A percentile compares a stretch with the other conserved stretches of the same genome.
Evolutionary conservation across 768 basidiomycete genomes (phyloP).

Genomic region (Trichaptum fuscoviolaceum): DNA sequence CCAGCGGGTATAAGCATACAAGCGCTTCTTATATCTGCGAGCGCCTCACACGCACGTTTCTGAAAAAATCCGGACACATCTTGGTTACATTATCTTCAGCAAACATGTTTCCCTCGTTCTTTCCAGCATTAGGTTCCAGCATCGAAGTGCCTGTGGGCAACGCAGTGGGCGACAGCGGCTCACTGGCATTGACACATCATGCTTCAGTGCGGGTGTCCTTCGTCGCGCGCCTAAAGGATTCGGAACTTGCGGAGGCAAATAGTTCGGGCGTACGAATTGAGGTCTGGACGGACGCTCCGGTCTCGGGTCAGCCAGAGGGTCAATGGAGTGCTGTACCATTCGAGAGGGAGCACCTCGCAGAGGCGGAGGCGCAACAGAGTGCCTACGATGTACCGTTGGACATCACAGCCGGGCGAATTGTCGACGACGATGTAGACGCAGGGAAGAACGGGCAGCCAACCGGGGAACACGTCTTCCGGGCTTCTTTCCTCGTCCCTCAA

Average conservation of each 20-base stretch:
- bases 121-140: slow-evolving; percentile 15
- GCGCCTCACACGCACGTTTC: no score
- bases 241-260: slow-evolving; percentile 11
- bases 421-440: not conserved
- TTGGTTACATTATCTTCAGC: no score
- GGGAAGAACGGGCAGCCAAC: slow-evolving; percentile 9
- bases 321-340: slow-evolving; percentile 17
- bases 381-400: slow-evolving; percentile 7
- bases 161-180: slow-evolving; percentile 3
- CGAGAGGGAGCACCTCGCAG: not conserved
- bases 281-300: slow-evolving; percentile 19
- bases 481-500: not conserved
- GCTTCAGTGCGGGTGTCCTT: slow-evolving; percentile 13
- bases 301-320: slow-evolving; percentile 11
- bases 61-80: no score
- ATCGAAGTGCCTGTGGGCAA: not conserved
- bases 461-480: not conserved
- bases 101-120: slow-evolving; percentile 12
- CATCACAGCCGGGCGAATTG: slow-evolving; percentile 6
- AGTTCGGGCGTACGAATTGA: slow-evolving; percentile 14
- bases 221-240: slow-evolving; percentile 15
- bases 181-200: slow-evolving; percentile 12
- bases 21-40: no score
- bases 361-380: not conserved
- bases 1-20: no score